phyloP scores from a whole-genome alignment of 257 asterid genomes.

The Solanum rostratum region DNA sequence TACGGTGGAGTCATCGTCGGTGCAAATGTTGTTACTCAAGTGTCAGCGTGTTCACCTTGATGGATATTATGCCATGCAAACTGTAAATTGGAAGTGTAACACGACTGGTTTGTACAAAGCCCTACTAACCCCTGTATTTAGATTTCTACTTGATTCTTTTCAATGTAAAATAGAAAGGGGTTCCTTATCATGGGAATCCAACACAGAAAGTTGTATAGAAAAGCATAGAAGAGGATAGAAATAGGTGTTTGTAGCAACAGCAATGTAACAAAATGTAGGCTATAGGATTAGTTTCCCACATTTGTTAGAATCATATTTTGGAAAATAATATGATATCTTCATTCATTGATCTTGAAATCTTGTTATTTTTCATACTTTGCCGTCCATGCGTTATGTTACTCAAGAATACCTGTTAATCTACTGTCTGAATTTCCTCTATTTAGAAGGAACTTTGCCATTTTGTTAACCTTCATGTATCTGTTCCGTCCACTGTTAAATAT shows the following conservation, averaged over 20 bases:
- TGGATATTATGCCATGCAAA: not conserved
- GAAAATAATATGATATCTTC: not conserved
- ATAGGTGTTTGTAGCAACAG: not conserved
- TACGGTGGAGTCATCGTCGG: not conserved
- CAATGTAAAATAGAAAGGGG: not conserved
- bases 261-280: not conserved
- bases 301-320: not conserved
- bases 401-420: not conserved
- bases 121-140: not conserved
- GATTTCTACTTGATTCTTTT: not conserved
- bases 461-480: not conserved
- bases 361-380: not conserved
- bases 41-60: not conserved
- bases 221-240: not conserved
- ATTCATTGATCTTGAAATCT: not conserved
- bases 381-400: not conserved
- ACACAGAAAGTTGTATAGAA: not conserved
- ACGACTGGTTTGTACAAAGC: constrained; percentile 1
- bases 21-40: not conserved
- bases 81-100: not conserved
- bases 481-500: not conserved
- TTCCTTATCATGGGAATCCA: not conserved
- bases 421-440: not conserved
- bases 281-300: not conserved
- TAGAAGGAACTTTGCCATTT: not conserved